Base-by-base conservation (phyloP, 1,139 yeast species). In the Saccharomyces hybrid region DNA sequence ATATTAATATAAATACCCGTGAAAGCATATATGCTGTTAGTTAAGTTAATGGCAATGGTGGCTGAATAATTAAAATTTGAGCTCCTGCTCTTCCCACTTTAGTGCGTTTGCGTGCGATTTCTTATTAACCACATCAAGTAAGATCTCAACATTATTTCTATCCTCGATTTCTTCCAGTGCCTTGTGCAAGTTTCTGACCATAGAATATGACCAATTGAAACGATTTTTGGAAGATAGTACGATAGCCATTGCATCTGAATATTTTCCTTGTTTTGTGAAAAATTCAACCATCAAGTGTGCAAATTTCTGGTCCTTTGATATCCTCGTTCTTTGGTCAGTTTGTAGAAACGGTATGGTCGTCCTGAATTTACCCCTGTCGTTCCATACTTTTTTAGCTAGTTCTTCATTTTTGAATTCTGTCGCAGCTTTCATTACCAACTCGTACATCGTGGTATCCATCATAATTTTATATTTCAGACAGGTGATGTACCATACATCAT, bases 351-450 rank as follows among this genome's bases (percentile, higher is more conserved):
- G 60, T 0, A 57, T 51, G 0, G 88, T 76, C 57, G 82, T 82
- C 51, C 97, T 76, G 71, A 77, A 88, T 46, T 69, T 61, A 2
- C 96, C 97, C 64, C 96, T 78, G 65, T 87, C 95, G 2, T 72
- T 70, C 96, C 96, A 88, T 1, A 86, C 75, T 42, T 72, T 69
- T 55, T 82, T 82, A 2, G 91, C 90, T 65, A 85, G 79, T 0
- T 74, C 75, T 51, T 78, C 71, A 57, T 83, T 76, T 28, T 75
- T 73, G 63, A 80, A 79, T 51, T 75, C 74, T 4, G 80, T 79
- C 2, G 90, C 87, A 0, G 90, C 89, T 51, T 80, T 78, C 61
- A 90, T 73, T 4, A 88, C 83, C 19, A 85, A 75, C 42, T 78
- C 78, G 64, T 88, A 89, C 5, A 84, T 69, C 38, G 78, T 67